Base-by-base conservation (phyloP, 139 green algal genomes). In the Eudorina sp. region DNA sequence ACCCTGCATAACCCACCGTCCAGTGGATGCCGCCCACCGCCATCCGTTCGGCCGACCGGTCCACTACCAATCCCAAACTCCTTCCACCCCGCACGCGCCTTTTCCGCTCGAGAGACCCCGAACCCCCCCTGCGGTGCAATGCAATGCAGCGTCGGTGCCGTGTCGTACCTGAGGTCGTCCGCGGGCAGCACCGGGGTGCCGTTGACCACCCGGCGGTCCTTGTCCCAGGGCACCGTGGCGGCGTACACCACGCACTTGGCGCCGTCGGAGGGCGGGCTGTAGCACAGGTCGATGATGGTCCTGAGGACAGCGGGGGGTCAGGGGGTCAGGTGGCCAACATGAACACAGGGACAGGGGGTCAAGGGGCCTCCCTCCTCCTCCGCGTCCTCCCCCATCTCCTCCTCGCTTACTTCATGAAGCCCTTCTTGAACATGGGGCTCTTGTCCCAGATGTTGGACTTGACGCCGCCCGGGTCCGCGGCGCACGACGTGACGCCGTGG, bases 401-500 rank as follows among this genome's bases (percentile, higher is more conserved):
- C n/a, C n/a, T n/a, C 34, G 45, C 76, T 34, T 34, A 89, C 90
- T 89, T 94, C 53, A 95, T 87, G 3, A 92, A 85, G 21, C 90
- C 90, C 40, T 85, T 86, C 41, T 64, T 83, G 76, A 96, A 93
- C 64, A 88, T 86, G 27, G 90, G 92, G 45, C 74, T 89, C 60
- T 82, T 92, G 79, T 91, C 88, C 88, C 93, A 98, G 73, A 98
- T 97, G 87, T 92, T 91, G 21, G 92, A 95, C 9, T 74, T 78
- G 43, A 97, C 95, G 9, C 91, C 92, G 25, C 96, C 96, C 0
- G 96, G 96, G 89, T 98, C 96, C 21, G 91, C 93, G 21, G 69
- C 91, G 51, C 85, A 89, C 1, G 72, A 89, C 36, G 83, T 90
- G 18, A 93, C 77, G 40, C 91, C 89, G 9, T 40, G 70, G 11